Evolutionary conservation across 2,329 filamentous ascomycete species (phyloP), one percentile per base, ranked within the genome.

Genomic region (Pestalotiopsis sp.): DNA sequence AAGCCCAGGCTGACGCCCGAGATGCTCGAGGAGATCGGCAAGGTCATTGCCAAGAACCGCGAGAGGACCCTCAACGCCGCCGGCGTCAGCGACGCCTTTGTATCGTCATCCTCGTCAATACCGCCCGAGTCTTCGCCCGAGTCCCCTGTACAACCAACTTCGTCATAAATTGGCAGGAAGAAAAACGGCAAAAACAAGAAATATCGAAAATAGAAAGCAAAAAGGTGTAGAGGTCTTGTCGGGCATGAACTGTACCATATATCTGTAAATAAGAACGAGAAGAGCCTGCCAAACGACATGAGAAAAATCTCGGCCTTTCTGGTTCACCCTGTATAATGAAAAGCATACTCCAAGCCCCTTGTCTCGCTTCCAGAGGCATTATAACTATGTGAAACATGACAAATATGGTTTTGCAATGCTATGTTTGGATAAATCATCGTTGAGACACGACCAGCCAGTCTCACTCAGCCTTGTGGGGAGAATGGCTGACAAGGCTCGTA

Each of bases 1-100:
- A 84, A 89, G 80, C 87, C 87, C 12, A 82, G 84, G 75, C 83
- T 91, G 68, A 83, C 86, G 25, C 79, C 86, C 59, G 85, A 87
- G 73, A 89, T 91, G 86, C 79, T 91, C 77, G 86, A 86, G 77
- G 88, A 85, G 82, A 87, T 91, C 75, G 89, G 89, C 72, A 81
- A 87, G 79, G 79, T 90, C 73, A 90, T 91, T 80, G 87, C 86
- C 45, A 81, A 80, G 79, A 89, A 87, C 76, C 83, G 84, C 76
- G 78, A 81, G 68, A 76, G 75, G 68, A 78, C 79, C 5, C 74
- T 84, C 72, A 79, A 81, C 64, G 76, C 79, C 6, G 79, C 79
- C 2, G 81, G 79, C n/a, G 69, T 81, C 13, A 76, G 78, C 17
- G 78, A 82, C 70, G 7, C 69, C 25, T 23, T 68, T 14, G 23